A percentile compares a stretch with the other conserved stretches of the same genome.
Conservation (phyloP, 1,284 basidiomycete genomes). For the Hypsizygus ulmarius region DNA sequence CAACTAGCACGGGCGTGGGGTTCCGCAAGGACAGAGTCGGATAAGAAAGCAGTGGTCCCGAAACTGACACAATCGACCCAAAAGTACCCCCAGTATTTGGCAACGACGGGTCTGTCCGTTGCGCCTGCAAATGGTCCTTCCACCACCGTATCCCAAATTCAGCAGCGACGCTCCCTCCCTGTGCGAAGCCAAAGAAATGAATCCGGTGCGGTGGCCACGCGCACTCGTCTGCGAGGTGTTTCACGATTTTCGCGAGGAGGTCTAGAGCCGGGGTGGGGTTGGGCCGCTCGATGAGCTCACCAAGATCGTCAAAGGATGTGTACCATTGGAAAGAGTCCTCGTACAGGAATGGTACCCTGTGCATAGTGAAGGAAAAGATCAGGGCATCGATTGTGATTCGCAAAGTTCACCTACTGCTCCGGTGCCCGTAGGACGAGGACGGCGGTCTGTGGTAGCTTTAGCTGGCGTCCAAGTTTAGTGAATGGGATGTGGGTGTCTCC, state of each 20-base stretch:
- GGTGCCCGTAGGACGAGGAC: constrained; percentile 79
- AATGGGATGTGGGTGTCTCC: constrained; percentile 85
- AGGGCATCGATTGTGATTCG: background rate
- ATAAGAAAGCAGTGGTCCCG: constrained; percentile 73
- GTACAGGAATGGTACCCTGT: constrained; percentile 76
- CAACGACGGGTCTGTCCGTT: constrained; percentile 13
- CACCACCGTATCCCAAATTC: constrained; percentile 62
- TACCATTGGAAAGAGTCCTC: constrained; percentile 88
- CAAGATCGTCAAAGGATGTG: constrained; percentile 76
- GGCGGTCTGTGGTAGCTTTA: constrained; percentile 87
- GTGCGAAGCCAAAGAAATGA: constrained; percentile 88
- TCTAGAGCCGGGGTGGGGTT: constrained; percentile 70
- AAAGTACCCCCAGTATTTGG: constrained; percentile 30
- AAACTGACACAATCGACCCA: constrained; percentile 69
- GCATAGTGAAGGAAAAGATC: background rate
- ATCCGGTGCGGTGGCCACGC: constrained; percentile 67
- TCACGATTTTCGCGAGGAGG: constrained; percentile 51
- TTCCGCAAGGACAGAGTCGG: constrained; percentile 55
- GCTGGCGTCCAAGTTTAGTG: constrained; percentile 62
- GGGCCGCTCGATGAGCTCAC: constrained; percentile 67
- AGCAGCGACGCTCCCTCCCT: constrained; percentile 79
- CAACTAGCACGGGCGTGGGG: constrained; percentile 63
- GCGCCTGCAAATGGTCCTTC: constrained; percentile 37
- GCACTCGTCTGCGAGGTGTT: constrained; percentile 57
- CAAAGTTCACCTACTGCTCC: constrained; percentile 51